phyloP scores from a whole-genome alignment of 306 rosid species.

The Dicorynia guianensis region DNA sequence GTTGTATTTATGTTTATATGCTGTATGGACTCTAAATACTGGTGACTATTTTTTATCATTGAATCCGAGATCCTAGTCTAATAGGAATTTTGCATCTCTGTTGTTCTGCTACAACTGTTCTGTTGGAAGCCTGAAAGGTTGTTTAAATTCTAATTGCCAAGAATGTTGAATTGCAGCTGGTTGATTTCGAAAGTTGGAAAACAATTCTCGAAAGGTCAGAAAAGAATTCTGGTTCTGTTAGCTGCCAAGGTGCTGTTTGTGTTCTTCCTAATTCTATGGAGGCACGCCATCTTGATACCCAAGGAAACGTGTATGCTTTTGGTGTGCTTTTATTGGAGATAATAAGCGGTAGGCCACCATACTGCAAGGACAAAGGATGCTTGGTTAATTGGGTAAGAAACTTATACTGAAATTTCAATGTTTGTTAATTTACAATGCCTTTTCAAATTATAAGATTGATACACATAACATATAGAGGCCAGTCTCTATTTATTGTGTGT shows the following conservation, averaged over 20 bases:
- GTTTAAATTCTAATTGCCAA: constrained; percentile 21
- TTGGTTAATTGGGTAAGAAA: constrained; percentile 91
- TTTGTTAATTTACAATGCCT: neutral
- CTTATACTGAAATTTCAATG: neutral
- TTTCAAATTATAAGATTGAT: too few species aligned
- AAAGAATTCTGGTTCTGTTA: constrained; percentile 71
- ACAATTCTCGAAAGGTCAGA: constrained; percentile 86
- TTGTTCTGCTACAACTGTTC: neutral
- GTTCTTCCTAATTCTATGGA: constrained; percentile 78
- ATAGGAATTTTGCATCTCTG: neutral
- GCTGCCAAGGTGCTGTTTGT: constrained; percentile 70
- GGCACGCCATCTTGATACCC: constrained; percentile 78
- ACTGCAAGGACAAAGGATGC: constrained; percentile 85
- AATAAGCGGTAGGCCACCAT: constrained; percentile 87
- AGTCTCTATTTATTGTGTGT: too few species aligned
- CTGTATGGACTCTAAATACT: too few species aligned
- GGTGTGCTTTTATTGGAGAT: constrained; percentile 87
- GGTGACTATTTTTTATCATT: too few species aligned
- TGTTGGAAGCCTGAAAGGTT: neutral
- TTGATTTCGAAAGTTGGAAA: constrained; percentile 98
- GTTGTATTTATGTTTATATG: neutral
- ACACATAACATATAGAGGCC: too few species aligned
- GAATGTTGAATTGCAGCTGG: constrained; percentile 63
- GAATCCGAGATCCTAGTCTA: too few species aligned
- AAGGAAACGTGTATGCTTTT: constrained; percentile 83